These are phyloP conservation scores for Kalmusia sp. DNA, from an alignment of 2,329 filamentous ascomycete genomes.

Conservation along the genomic window DNA sequence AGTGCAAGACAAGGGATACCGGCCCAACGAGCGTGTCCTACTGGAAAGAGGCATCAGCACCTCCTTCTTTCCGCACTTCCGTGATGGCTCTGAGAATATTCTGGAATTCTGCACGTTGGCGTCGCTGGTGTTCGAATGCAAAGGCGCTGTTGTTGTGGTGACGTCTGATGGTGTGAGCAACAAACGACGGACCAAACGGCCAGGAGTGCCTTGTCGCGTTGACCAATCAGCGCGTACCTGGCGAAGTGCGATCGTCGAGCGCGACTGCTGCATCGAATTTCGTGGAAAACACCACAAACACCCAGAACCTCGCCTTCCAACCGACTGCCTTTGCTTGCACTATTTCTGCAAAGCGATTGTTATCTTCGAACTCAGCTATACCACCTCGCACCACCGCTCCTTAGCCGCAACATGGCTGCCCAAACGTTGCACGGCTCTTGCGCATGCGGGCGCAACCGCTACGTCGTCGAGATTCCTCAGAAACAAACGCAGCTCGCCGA, in stretches of 20 bases:
- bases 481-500: conserved; percentile 69
- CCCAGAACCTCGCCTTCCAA: not conserved
- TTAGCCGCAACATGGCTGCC: conserved; percentile 32
- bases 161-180: conserved; percentile 6
- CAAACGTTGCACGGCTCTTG: conserved; percentile 76
- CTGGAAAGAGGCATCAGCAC: no score
- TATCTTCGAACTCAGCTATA: not conserved
- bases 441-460: conserved; percentile 85
- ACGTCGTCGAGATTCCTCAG: conserved; percentile 74
- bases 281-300: conserved; percentile 7
- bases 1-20: no score
- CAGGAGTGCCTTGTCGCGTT: not conserved
- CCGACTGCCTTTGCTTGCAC: not conserved
- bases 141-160: not conserved
- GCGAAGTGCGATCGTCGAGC: not conserved
- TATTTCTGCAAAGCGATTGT: not conserved
- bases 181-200: not conserved
- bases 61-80: not conserved
- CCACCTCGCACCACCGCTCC: not conserved
- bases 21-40: no score
- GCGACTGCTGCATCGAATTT: not conserved
- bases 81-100: not conserved
- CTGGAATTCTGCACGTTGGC: no score
- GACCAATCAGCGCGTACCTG: not conserved
- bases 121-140: not conserved